phyloP scores from a whole-genome alignment of 306 rosid genomes.

The Castanopsis chinensis region DNA sequence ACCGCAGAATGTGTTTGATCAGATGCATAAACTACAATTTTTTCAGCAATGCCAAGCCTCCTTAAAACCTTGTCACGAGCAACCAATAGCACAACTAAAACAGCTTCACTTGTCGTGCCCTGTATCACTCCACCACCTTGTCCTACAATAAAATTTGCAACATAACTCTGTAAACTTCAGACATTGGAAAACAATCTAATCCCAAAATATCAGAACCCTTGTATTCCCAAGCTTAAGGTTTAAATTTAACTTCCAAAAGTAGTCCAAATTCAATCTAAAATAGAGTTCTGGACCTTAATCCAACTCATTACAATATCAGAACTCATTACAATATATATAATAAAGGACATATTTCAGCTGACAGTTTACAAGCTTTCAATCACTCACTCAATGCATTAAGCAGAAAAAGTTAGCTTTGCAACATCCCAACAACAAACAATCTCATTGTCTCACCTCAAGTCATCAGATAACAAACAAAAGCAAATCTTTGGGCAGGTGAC shows the following conservation, averaged over 20 bases:
- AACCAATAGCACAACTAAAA: constrained; percentile 77
- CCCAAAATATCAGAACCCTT: no score
- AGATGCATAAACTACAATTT: constrained; percentile 83
- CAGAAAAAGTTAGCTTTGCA: not conserved
- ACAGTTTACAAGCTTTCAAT: not conserved
- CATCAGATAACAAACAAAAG: not conserved
- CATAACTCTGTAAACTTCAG: constrained; percentile 22
- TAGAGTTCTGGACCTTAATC: no score
- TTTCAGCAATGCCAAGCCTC: constrained; percentile 54
- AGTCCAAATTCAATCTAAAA: no score
- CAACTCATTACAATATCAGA: no score
- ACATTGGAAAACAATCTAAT: not conserved
- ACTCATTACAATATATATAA: no score
- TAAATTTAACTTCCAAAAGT: no score
- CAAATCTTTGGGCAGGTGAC: not conserved
- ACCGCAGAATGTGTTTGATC: constrained; percentile 83
- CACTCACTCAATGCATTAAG: not conserved
- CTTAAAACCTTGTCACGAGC: constrained; percentile 77
- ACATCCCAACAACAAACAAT: no score
- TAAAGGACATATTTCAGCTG: not conserved
- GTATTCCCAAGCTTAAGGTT: no score
- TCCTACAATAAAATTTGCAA: constrained; percentile 49
- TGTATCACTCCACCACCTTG: constrained; percentile 94
- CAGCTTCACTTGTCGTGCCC: constrained; percentile 97
- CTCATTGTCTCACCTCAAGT: not conserved